A percentile compares a stretch with the other conserved stretches of the same genome.
Conservation (phyloP, 805 yeast genomes). For the Spathaspora girioi region DNA sequence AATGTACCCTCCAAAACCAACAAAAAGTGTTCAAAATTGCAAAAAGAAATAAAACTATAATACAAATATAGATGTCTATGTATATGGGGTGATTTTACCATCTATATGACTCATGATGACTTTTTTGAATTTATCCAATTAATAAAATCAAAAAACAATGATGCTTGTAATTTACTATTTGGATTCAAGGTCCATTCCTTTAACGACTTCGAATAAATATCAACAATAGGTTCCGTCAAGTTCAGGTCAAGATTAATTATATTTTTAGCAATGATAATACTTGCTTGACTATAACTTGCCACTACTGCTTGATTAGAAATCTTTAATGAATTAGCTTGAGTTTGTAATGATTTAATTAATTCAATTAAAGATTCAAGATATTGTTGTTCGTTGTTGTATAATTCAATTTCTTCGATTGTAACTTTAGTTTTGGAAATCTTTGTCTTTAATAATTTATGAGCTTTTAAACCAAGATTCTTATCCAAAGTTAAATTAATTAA, state of each 20-base stretch:
- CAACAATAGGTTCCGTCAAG: slow-evolving; percentile 43
- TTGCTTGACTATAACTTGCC: slow-evolving; percentile 60
- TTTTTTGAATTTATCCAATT: slow-evolving; percentile 71
- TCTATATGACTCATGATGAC: background rate
- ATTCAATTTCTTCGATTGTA: slow-evolving; percentile 15
- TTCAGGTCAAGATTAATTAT: slow-evolving; percentile 34
- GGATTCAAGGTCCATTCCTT: slow-evolving; percentile 56
- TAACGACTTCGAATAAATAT: slow-evolving; percentile 53
- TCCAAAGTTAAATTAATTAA: slow-evolving; percentile 68
- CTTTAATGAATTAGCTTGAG: slow-evolving; percentile 33
- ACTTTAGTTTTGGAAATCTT: slow-evolving; percentile 51
- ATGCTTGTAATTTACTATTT: slow-evolving; percentile 46
- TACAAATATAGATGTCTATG: too few species aligned
- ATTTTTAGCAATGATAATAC: slow-evolving; percentile 63
- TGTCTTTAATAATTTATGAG: slow-evolving; percentile 65
- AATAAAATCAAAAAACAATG: slow-evolving; percentile 70
- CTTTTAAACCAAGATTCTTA: slow-evolving; percentile 65
- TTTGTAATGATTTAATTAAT: slow-evolving; percentile 41
- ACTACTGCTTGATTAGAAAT: slow-evolving; percentile 47
- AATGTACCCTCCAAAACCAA: too few species aligned
- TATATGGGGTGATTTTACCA: background rate
- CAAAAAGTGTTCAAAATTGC: too few species aligned
- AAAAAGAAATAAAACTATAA: too few species aligned
- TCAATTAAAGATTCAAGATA: slow-evolving; percentile 20
- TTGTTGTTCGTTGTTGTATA: slow-evolving; percentile 11